Evolutionary conservation across 305 asterid species (phyloP).

Genomic region (Ajuga reptans): DNA sequence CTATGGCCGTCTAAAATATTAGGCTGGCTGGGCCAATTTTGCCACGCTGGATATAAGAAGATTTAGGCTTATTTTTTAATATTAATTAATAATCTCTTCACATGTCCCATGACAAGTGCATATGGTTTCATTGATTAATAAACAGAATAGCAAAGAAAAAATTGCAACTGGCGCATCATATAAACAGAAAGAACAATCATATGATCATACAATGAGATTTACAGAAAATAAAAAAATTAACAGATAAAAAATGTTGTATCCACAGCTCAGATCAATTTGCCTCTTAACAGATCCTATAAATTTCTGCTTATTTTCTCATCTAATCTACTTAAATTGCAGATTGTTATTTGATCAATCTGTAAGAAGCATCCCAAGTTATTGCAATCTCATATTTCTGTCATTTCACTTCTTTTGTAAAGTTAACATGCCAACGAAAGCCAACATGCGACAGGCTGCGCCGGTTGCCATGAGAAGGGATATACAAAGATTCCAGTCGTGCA

Average conservation of each 20-base stretch:
- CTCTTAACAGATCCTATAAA: not conserved
- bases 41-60: too few species aligned
- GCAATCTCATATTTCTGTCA: conserved; percentile 5
- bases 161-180: too few species aligned
- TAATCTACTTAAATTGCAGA: not conserved
- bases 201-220: not conserved
- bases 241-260: not conserved
- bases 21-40: too few species aligned
- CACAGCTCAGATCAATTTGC: conserved; percentile 12
- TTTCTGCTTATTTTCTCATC: not conserved
- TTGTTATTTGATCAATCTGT: not conserved
- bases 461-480: conserved; percentile 51
- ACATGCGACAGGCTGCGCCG: conserved; percentile 55
- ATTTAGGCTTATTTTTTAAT: too few species aligned
- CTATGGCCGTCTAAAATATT: too few species aligned
- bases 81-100: too few species aligned
- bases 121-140: too few species aligned
- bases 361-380: not conserved
- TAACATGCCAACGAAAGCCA: conserved; percentile 58
- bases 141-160: too few species aligned
- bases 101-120: too few species aligned
- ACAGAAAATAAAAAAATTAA: not conserved
- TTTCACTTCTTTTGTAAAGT: conserved; percentile 44
- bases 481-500: conserved; percentile 55
- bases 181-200: not conserved